Percentiles rank a stretch among this genome's conserved stretches.
These are phyloP conservation scores for Aspergillus versicolor DNA, from an alignment of 2,329 filamentous ascomycete species.

Conservation along the genomic window DNA sequence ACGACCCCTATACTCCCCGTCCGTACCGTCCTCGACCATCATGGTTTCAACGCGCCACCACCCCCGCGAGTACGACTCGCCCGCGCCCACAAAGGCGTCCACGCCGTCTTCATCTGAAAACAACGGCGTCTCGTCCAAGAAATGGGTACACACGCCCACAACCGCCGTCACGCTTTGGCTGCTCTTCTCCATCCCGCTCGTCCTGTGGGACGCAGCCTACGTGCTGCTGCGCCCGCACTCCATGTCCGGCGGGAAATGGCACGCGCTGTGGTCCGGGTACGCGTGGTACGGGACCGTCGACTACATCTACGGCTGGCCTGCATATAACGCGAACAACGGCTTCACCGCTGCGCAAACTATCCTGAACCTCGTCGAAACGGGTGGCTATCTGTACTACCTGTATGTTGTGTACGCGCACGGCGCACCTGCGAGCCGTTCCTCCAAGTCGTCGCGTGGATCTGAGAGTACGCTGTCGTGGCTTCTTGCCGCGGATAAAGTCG, in stretches of 20 bases:
- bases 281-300: constrained; percentile 77
- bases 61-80: constrained; percentile 49
- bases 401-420: constrained; percentile 51
- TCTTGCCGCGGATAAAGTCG: constrained; percentile 50
- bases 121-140: constrained; percentile 20
- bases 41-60: constrained; percentile 61
- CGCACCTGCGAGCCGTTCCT: constrained; percentile 26
- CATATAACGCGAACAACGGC: constrained; percentile 65
- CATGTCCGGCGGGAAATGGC: constrained; percentile 73
- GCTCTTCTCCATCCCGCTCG: constrained; percentile 70
- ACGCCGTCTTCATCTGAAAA: constrained; percentile 25
- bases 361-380: constrained; percentile 68
- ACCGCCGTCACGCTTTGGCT: constrained; percentile 69
- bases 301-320: constrained; percentile 76
- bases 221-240: constrained; percentile 75
- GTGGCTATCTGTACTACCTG: constrained; percentile 64
- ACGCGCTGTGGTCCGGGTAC: constrained; percentile 74
- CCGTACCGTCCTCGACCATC: not conserved
- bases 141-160: constrained; percentile 61
- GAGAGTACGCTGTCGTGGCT: constrained; percentile 42
- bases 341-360: constrained; percentile 74
- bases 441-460: constrained; percentile 26
- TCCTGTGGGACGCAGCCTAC: constrained; percentile 79
- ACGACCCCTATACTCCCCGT: not conserved
- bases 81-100: constrained; percentile 25